Evolutionary conservation across 305 asterid genomes (phyloP).

Genomic region (Solanum hybrid): DNA sequence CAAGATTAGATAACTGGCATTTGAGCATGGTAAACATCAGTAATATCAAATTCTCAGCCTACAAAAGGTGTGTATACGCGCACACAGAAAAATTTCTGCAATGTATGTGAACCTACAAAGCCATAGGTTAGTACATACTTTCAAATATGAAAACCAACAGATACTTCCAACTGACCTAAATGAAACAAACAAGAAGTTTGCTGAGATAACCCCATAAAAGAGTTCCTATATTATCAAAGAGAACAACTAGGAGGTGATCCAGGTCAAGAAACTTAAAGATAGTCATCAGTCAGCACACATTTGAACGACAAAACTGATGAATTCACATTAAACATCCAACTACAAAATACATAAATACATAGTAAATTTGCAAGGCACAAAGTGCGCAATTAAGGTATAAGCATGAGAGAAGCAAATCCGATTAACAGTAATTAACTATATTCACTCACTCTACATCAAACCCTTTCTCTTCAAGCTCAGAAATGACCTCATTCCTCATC

Average conservation of each 20-base stretch:
- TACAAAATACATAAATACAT: no score
- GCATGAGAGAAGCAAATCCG: background rate
- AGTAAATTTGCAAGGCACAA: background rate
- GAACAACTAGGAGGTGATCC: background rate
- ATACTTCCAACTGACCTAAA: background rate
- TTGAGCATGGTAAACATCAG: slow-evolving; percentile 1
- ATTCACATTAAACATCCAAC: background rate
- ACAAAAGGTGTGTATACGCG: background rate
- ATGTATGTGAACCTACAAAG: background rate
- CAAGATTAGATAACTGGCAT: slow-evolving; percentile 15
- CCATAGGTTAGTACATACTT: background rate
- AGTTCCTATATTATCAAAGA: background rate
- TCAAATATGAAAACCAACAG: background rate
- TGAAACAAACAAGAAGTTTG: background rate
- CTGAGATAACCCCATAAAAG: background rate
- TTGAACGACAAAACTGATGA: background rate
- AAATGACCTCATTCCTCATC: slow-evolving; percentile 75
- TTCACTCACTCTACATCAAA: slow-evolving; percentile 26
- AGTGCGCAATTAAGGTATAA: background rate
- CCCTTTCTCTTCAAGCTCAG: slow-evolving; percentile 77
- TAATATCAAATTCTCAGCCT: background rate
- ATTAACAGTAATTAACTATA: background rate
- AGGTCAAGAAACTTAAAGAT: background rate
- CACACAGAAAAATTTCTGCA: background rate
- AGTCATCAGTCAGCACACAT: background rate